Evolutionary conservation across 2,329 filamentous ascomycete genomes (phyloP).

Genomic region (Fusarium multiceps): DNA sequence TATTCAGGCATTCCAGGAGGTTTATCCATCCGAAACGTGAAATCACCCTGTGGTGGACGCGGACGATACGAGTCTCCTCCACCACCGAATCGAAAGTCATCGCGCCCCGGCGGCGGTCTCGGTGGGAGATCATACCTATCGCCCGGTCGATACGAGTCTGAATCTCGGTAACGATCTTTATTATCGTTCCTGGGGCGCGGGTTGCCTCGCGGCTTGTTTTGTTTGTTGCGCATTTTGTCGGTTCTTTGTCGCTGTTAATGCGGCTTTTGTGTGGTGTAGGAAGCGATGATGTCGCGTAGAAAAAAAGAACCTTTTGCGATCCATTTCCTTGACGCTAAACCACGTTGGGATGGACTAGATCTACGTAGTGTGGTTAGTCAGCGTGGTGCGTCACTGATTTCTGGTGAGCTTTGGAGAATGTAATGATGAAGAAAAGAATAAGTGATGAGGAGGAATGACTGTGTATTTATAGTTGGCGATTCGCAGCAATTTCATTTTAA

Average conservation of each 20-base stretch:
- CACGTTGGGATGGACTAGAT: neutral
- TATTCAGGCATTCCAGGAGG: conserved; percentile 60
- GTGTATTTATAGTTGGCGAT: neutral
- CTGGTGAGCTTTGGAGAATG: neutral
- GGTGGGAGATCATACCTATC: conserved; percentile 38
- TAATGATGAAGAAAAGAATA: neutral
- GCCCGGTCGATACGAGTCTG: conserved; percentile 49
- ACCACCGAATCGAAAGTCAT: conserved; percentile 34
- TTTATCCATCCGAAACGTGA: conserved; percentile 66
- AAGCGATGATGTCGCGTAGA: conserved; percentile 31
- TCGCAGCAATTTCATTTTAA: neutral
- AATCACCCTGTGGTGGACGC: conserved; percentile 59
- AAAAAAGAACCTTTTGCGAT: conserved; percentile 36
- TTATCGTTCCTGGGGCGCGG: conserved; percentile 31
- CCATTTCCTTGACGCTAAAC: conserved; percentile 19
- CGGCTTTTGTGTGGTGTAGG: conserved; percentile 8
- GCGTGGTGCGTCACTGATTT: conserved; percentile 1
- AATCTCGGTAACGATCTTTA: conserved; percentile 39
- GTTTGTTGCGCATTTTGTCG: neutral
- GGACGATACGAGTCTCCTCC: conserved; percentile 47
- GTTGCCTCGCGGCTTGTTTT: conserved; percentile 27
- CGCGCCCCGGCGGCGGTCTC: conserved; percentile 31
- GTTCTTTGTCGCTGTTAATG: neutral
- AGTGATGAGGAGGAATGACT: neutral
- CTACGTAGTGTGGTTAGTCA: conserved; percentile 3